Evolutionary conservation across 2,329 filamentous ascomycete genomes (phyloP), one percentile per base, ranked within the genome.

Genomic region (Xylariaceae sp.): DNA sequence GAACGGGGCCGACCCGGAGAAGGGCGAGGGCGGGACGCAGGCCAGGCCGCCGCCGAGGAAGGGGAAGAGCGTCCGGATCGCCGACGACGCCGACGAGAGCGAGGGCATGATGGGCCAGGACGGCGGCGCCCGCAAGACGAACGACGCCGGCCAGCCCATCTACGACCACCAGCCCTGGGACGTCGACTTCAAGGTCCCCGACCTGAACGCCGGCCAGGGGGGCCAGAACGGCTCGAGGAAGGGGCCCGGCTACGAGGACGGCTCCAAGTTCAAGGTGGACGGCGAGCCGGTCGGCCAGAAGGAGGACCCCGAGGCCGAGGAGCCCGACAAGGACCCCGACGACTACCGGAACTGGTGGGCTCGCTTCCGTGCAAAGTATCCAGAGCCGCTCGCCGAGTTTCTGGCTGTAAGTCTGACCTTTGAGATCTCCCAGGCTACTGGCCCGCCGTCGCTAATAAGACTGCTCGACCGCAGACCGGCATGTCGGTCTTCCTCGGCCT

Each of bases 281-380:
- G 47, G 42, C 26, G 46, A 52, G 35, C 45, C 41, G 2, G 21
- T 50, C 11, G 49, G 51, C 15, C 38, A 46, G 31, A 33, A 36
- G 8, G 44, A 51, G 19, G 27, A 40, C 11, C 39, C 43, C 7
- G 39, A 44, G 5, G 45, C 41, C 8, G 44, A 46, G 32, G 27
- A 51, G 11, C 44, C 36, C 3, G 34, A 35, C 15, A 30, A 31
- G 7, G 41, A 51, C 22, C 50, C 47, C 3, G 32, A 52, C 16
- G 42, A 47, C 27, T 35, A 41, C 13, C 44, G 43, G 8, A 55
- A 55, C 37, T 45, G 47, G 45, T 53, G 52, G 52, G 50, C 52
- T 4, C 43, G 50, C 8, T 29, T 52, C 31, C 45, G 52, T 8
- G 48, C 47, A 1, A 51, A 47, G 32, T 44, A 55, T 25, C 50